phyloP scores from a whole-genome alignment of 2,329 filamentous ascomycete genomes.

The Sphaerostilbella broomeana region DNA sequence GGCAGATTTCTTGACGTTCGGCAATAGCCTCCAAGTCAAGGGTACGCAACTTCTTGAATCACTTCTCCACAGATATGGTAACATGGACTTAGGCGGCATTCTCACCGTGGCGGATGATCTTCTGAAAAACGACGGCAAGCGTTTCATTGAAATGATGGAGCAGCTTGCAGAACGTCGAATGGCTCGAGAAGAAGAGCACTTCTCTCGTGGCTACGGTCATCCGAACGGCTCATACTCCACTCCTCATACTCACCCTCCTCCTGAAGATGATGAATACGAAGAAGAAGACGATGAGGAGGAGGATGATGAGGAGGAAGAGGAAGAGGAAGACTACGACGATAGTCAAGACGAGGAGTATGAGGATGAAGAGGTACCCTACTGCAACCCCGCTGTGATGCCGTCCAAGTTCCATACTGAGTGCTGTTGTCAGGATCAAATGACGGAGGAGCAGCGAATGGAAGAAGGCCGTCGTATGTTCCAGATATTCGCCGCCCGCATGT shows the following conservation, averaged over 20 bases:
- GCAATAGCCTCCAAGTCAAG: constrained; percentile 93
- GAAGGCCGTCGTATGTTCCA: constrained; percentile 98
- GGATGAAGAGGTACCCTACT: constrained; percentile 74
- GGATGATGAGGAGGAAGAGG: constrained; percentile 61
- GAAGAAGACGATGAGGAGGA: constrained; percentile 60
- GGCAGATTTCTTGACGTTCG: constrained; percentile 92
- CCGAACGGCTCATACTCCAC: constrained; percentile 54
- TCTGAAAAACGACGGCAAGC: constrained; percentile 97
- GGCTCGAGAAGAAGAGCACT: constrained; percentile 78
- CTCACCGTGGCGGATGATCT: constrained; percentile 97
- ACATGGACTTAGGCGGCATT: constrained; percentile 72
- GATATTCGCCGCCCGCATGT: constrained; percentile 98
- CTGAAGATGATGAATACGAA: constrained; percentile 70
- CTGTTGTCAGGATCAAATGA: constrained; percentile 78
- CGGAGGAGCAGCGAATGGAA: constrained; percentile 97
- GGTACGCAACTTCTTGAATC: constrained; percentile 48
- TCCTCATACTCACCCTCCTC: constrained; percentile 66
- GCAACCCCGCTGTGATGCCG: constrained; percentile 33
- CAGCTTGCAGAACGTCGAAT: constrained; percentile 95
- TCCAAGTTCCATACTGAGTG: constrained; percentile 37
- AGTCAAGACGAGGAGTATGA: constrained; percentile 58
- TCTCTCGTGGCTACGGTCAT: constrained; percentile 53
- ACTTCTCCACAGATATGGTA: constrained; percentile 39
- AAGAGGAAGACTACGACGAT: constrained; percentile 55
- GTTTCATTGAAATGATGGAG: constrained; percentile 99